These are phyloP conservation scores for Oryza punctata DNA, from an alignment of 176 grass and related monocot genomes.

Conservation along the genomic window DNA sequence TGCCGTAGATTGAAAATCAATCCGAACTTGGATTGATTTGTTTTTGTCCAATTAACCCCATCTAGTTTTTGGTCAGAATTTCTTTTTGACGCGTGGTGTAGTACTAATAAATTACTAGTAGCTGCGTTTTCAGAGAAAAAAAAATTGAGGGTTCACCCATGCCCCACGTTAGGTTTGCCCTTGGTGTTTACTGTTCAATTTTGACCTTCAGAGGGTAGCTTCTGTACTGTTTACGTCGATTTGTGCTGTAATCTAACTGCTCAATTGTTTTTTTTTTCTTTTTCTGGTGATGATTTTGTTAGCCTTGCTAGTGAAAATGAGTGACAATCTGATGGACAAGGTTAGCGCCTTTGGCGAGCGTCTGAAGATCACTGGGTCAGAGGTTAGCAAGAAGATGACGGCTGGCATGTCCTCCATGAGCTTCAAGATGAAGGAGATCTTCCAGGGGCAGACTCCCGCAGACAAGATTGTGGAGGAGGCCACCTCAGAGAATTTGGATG, in stretches of 20 bases:
- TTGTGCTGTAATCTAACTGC: not conserved
- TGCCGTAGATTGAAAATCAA: slow-evolving; percentile 13
- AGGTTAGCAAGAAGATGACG: slow-evolving; percentile 82
- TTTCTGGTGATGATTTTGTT: not conserved
- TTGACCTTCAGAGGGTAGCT: not conserved
- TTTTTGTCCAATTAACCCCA: not conserved
- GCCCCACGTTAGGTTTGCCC: not conserved
- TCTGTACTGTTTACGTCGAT: not conserved
- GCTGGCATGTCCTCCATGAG: slow-evolving; percentile 89
- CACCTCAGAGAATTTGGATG: slow-evolving; percentile 73
- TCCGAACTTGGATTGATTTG: not conserved
- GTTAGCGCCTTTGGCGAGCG: slow-evolving; percentile 82
- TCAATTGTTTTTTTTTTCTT: not conserved
- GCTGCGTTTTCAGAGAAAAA: not conserved
- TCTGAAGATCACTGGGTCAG: slow-evolving; percentile 76
- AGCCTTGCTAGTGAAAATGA: slow-evolving; percentile 47
- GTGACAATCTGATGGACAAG: slow-evolving; percentile 91
- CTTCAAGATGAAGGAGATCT: slow-evolving; percentile 91
- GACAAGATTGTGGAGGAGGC: slow-evolving; percentile 92
- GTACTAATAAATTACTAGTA: not conserved
- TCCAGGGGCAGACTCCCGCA: slow-evolving; percentile 72
- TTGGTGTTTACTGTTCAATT: not conserved
- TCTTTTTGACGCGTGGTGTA: not conserved
- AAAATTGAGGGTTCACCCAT: not conserved
- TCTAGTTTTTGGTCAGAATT: not conserved